phyloP scores from a whole-genome alignment of 331 rosid species.

The Ulmus americana region DNA sequence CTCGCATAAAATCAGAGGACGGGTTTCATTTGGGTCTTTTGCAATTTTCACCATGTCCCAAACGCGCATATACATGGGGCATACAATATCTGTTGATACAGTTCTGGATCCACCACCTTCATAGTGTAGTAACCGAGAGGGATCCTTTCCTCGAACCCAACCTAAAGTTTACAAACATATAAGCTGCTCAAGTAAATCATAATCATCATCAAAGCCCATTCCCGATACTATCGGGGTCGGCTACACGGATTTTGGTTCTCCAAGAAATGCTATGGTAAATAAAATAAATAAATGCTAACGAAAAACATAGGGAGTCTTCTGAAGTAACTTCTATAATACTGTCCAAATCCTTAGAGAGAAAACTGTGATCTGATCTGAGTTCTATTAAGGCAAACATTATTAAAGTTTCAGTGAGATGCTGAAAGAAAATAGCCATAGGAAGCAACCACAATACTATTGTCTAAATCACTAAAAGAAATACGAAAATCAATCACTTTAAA shows the following conservation, averaged over 20 bases:
- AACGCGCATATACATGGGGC: conserved; percentile 98
- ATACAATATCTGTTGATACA: conserved; percentile 80
- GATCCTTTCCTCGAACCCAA: conserved; percentile 88
- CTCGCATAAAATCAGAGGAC: conserved; percentile 95
- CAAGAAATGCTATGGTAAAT: neutral
- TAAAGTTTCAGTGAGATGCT: no score
- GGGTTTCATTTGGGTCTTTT: conserved; percentile 71
- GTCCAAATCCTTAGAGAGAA: conserved; percentile 1
- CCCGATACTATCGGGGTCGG: no score
- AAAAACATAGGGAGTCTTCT: neutral
- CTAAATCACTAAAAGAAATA: no score
- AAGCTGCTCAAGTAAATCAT: neutral
- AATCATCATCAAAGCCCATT: neutral
- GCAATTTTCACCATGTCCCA: conserved; percentile 92
- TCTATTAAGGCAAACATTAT: neutral
- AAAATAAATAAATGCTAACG: no score
- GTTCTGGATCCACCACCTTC: conserved; percentile 99
- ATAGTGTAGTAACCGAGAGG: conserved; percentile 68
- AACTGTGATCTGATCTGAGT: neutral
- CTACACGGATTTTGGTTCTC: no score
- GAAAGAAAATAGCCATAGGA: no score
- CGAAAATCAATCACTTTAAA: neutral
- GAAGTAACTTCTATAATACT: conserved; percentile 10
- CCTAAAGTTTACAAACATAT: conserved; percentile 36
- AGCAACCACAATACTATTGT: no score